Evolutionary conservation across 345 rosid genomes (phyloP).

Genomic region (Arabis hirsuta): DNA sequence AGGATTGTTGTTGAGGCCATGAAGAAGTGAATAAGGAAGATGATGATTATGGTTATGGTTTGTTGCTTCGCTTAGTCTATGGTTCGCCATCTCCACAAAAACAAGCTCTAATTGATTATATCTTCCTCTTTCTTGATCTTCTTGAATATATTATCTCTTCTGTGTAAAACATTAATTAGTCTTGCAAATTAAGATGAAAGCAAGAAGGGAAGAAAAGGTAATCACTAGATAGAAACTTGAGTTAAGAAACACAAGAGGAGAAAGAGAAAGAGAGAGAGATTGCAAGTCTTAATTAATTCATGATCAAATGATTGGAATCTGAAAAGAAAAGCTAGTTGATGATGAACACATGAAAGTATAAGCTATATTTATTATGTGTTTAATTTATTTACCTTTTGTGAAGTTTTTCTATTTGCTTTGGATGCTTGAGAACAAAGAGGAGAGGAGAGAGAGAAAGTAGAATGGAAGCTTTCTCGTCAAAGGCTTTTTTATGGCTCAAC

Average conservation of each 20-base stretch:
- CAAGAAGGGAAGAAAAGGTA: conserved; percentile 19
- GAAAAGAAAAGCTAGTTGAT: conserved; percentile 36
- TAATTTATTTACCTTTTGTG: conserved; percentile 42
- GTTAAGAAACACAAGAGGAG: neutral
- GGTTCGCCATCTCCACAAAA: conserved; percentile 63
- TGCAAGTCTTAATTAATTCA: conserved; percentile 24
- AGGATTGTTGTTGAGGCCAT: conserved; percentile 62
- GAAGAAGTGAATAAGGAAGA: conserved; percentile 69
- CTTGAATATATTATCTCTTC: conserved; percentile 28
- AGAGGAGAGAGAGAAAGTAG: conserved; percentile 42
- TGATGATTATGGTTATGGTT: conserved; percentile 66
- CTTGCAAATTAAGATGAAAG: conserved; percentile 22
- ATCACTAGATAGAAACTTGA: conserved; percentile 13
- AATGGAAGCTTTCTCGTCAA: conserved; percentile 60
- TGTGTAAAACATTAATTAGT: conserved; percentile 36
- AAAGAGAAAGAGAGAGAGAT: neutral
- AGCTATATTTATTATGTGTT: conserved; percentile 14
- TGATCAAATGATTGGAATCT: conserved; percentile 35
- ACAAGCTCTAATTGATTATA: conserved; percentile 21
- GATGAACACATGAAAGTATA: conserved; percentile 49
- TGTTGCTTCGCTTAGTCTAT: conserved; percentile 72
- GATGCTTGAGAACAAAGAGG: conserved; percentile 33
- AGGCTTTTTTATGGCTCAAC: conserved; percentile 45
- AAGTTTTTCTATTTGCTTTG: conserved; percentile 38
- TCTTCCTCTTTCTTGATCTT: conserved; percentile 34